These are phyloP conservation scores for Mucor saturninus DNA, from an alignment of 371 early-diverging fungal genomes.

Conservation along the genomic window DNA sequence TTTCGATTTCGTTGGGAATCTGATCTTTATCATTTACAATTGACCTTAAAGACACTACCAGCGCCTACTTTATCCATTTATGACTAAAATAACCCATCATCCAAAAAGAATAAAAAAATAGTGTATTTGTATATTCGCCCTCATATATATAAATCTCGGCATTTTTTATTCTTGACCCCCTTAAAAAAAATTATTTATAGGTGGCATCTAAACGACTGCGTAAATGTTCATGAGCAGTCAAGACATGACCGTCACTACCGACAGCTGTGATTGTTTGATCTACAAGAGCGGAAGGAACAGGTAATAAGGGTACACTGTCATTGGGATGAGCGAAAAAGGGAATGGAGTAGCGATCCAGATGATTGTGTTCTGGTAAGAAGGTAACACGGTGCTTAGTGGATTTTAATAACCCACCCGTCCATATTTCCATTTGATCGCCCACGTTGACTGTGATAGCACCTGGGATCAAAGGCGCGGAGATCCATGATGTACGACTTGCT, in stretches of 20 bases:
- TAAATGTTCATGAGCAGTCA: slow-evolving; percentile 49
- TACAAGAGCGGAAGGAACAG: slow-evolving; percentile 47
- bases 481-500: slow-evolving; percentile 59
- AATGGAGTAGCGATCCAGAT: slow-evolving; percentile 70
- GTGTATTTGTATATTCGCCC: not conserved
- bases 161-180: no score
- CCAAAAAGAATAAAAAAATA: not conserved
- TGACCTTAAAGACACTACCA: slow-evolving; percentile 19
- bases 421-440: slow-evolving; percentile 67
- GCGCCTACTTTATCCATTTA: slow-evolving; percentile 19
- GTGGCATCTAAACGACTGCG: slow-evolving; percentile 43
- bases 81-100: slow-evolving; percentile 1
- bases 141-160: no score
- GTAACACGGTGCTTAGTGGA: slow-evolving; percentile 76
- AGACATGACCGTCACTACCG: slow-evolving; percentile 12
- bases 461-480: slow-evolving; percentile 66
- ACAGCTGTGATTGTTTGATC: slow-evolving; percentile 9
- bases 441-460: slow-evolving; percentile 72
- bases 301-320: slow-evolving; percentile 43
- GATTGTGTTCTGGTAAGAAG: slow-evolving; percentile 61
- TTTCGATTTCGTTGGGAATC: slow-evolving; percentile 30
- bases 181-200: slow-evolving; percentile 21
- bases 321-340: slow-evolving; percentile 72
- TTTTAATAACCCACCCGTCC: slow-evolving; percentile 74
- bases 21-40: slow-evolving; percentile 28